Base-by-base conservation (phyloP, 1,284 basidiomycete genomes). In the Apiotrichum siamense region DNA sequence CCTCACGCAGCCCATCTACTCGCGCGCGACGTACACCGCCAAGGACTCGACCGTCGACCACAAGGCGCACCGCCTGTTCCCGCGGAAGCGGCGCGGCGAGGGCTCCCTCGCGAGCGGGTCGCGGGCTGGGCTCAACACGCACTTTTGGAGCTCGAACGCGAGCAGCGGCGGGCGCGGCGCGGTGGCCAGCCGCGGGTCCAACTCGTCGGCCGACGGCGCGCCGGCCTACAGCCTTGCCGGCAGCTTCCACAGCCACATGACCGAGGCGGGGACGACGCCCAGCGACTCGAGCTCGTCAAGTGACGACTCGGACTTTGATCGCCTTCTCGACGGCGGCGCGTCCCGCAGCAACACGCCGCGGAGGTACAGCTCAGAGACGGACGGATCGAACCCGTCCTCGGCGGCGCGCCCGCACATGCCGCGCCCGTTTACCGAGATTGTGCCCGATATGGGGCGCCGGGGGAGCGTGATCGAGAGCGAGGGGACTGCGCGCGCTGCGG, bases 1-100 rank as follows among this genome's bases (percentile, higher is more conserved):
- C 24, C 65, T 75, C 9, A 58, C 62, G 11, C 65, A 69, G 42
- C 70, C 70, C 37, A 61, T 67, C 52, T 73, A 73, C 52, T 57
- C 65, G 4, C 52, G 58, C 15, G 56, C 61, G 3, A 70, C 68
- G n/a, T 69, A 62, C 42, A 72, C 70, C 1, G 69, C 67, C 1
- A 58, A 58, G n/a, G 66, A 69, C 47, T 49, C 61, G 20, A 54
- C 50, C 11, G 49, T 50, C 3, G 52, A 57, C 50, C 44, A 32
- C 17, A 35, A 24, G 20, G 27, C 31, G 32, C 32, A 40, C 23
- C 49, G 49, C 11, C 39, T 55, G 7, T 52, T 55, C 24, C 33
- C 45, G 20, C 47, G 49, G 25, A 37, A 38, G 12, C 47, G n/a
- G n/a, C n/a, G 47, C 7, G 31, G n/a, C 17, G 44, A 43, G 13